A percentile compares a stretch with the other conserved stretches of the same genome.
These are phyloP conservation scores for Polytolypa hystricis DNA, from an alignment of 2,329 filamentous ascomycete species.

Conservation along the genomic window DNA sequence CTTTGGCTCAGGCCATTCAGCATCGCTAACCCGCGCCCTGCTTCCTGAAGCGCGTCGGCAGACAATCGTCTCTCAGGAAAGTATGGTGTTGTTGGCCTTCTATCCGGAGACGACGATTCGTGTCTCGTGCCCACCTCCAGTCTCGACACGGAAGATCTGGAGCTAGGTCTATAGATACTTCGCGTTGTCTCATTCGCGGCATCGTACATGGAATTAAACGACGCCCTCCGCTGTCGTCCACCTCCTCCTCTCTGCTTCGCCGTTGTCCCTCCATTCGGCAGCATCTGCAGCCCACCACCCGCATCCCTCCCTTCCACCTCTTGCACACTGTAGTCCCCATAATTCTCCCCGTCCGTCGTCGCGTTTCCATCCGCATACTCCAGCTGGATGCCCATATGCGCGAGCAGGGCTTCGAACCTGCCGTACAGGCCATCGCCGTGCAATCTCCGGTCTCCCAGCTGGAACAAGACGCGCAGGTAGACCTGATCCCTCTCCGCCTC, in stretches of 20 bases:
- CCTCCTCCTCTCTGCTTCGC: too few species aligned
- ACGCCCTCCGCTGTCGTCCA: constrained; percentile 38
- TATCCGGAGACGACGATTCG: constrained; percentile 1
- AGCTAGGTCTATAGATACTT: constrained; percentile 29
- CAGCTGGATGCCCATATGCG: constrained; percentile 59
- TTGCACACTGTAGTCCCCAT: constrained; percentile 16
- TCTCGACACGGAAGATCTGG: constrained; percentile 34
- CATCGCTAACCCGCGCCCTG: constrained; percentile 4
- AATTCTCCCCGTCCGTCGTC: constrained; percentile 23
- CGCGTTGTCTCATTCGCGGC: constrained; percentile 42
- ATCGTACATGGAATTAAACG: constrained; percentile 44
- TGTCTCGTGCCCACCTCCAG: constrained; percentile 20
- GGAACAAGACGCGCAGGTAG: constrained; percentile 67
- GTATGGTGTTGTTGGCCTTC: constrained; percentile 18
- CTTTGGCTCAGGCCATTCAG: not conserved
- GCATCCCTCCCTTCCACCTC: constrained; percentile 12
- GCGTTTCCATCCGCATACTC: constrained; percentile 44
- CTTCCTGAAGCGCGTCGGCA: constrained; percentile 1
- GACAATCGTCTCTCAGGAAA: constrained; percentile 16
- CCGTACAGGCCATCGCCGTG: constrained; percentile 51
- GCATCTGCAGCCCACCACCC: constrained; percentile 8
- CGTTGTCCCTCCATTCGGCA: constrained; percentile 19
- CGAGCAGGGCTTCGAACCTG: constrained; percentile 59
- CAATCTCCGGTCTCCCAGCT: constrained; percentile 53
- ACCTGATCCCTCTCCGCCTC: constrained; percentile 63